phyloP scores from a whole-genome alignment of 305 asterid species.

The Withania somnifera region DNA sequence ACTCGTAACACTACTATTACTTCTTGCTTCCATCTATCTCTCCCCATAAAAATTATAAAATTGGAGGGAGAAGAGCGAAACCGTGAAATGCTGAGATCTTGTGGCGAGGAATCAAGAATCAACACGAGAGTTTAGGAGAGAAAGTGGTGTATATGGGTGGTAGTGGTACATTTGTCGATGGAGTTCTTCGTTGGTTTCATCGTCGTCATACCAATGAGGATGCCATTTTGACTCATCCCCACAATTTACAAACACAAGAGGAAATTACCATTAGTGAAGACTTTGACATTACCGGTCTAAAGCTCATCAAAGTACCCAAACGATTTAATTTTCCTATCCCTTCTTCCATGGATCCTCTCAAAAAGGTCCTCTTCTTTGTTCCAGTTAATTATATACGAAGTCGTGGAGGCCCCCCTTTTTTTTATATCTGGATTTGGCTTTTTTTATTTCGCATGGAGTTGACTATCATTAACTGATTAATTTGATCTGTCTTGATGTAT shows the following conservation, averaged over 20 bases:
- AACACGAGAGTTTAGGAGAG: conserved; percentile 22
- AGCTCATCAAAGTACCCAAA: conserved; percentile 53
- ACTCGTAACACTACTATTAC: neutral
- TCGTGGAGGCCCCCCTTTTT: neutral
- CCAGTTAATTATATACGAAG: neutral
- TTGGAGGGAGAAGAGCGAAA: neutral
- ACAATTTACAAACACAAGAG: conserved; percentile 3
- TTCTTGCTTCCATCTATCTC: neutral
- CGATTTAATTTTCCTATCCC: conserved; percentile 34
- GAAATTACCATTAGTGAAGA: conserved; percentile 37
- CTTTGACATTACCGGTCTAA: conserved; percentile 64
- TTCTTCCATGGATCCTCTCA: conserved; percentile 66
- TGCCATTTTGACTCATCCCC: conserved; percentile 8
- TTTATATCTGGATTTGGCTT: neutral
- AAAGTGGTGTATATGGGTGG: conserved; percentile 64
- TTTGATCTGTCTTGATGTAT: neutral
- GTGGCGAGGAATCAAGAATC: conserved; percentile 28
- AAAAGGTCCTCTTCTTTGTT: conserved; percentile 19
- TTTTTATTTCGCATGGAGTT: neutral
- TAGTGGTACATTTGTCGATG: conserved; percentile 58
- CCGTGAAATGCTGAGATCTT: conserved; percentile 25
- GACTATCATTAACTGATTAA: neutral
- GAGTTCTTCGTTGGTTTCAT: conserved; percentile 81
- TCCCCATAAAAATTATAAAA: neutral
- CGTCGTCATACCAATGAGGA: conserved; percentile 34